These are phyloP conservation scores for Globisporangium alternatum DNA, from an alignment of 352 stramenopile species.

Conservation along the genomic window DNA sequence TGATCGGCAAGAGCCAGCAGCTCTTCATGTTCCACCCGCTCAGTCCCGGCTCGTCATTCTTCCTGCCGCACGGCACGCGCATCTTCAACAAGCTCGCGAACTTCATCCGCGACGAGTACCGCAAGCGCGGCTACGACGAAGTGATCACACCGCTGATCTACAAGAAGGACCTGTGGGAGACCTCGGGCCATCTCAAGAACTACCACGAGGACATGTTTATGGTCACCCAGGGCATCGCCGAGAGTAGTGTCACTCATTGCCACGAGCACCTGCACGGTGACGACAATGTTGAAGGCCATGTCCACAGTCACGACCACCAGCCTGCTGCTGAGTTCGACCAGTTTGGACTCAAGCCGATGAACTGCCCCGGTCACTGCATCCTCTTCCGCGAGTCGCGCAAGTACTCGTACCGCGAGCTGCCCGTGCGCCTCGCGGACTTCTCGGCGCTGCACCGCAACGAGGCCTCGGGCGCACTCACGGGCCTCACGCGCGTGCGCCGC, in stretches of 20 bases:
- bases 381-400: slow-evolving; percentile 94
- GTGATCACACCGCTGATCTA: slow-evolving; percentile 98
- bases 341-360: slow-evolving; percentile 99
- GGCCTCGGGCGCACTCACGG: slow-evolving; percentile 93
- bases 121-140: slow-evolving; percentile 92
- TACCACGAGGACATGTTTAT: slow-evolving; percentile 97
- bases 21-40: slow-evolving; percentile 96
- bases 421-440: slow-evolving; percentile 94
- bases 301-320: slow-evolving; percentile 22
- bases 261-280: slow-evolving; percentile 28
- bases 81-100: slow-evolving; percentile 97
- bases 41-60: slow-evolving; percentile 97
- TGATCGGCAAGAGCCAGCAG: slow-evolving; percentile 94
- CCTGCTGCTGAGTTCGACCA: slow-evolving; percentile 74
- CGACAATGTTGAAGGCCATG: slow-evolving; percentile 19
- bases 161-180: slow-evolving; percentile 98
- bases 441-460: slow-evolving; percentile 96
- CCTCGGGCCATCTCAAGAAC: slow-evolving; percentile 95
- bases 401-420: slow-evolving; percentile 95
- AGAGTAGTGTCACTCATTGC: slow-evolving; percentile 15
- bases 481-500: slow-evolving; percentile 95
- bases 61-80: slow-evolving; percentile 95
- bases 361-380: slow-evolving; percentile 97
- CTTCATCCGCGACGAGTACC: slow-evolving; percentile 86
- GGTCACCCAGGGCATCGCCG: slow-evolving; percentile 66